phyloP scores from a whole-genome alignment of 495 filamentous ascomycete genomes.

The Parmelia sp. region DNA sequence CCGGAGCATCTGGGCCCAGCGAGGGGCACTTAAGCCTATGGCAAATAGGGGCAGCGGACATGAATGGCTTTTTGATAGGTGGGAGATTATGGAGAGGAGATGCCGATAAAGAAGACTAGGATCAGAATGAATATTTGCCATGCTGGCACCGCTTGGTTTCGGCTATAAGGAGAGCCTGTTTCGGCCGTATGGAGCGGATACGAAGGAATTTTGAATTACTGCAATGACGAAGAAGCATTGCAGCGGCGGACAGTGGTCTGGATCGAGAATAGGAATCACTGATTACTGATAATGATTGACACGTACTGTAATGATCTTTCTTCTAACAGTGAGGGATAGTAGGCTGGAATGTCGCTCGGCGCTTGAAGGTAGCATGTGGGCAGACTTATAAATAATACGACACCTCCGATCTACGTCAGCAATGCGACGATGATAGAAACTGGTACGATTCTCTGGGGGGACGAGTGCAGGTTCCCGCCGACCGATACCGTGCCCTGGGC shows the following conservation, averaged over 20 bases:
- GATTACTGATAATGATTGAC: background rate
- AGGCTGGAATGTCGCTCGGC: conserved; percentile 59
- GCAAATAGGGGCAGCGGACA: conserved; percentile 65
- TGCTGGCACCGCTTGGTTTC: conserved; percentile 43
- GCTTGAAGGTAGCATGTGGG: conserved; percentile 60
- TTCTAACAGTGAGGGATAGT: conserved; percentile 50
- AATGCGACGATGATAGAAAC: conserved; percentile 46
- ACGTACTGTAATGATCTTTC: conserved; percentile 38
- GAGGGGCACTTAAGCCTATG: conserved; percentile 54
- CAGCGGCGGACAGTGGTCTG: conserved; percentile 23
- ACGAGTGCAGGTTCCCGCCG: conserved; percentile 28
- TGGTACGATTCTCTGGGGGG: conserved; percentile 33
- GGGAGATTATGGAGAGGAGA: conserved; percentile 47
- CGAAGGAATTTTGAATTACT: conserved; percentile 61
- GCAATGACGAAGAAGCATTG: conserved; percentile 50
- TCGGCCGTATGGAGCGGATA: conserved; percentile 54
- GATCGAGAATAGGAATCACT: background rate
- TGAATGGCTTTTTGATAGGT: conserved; percentile 47
- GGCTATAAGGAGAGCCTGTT: conserved; percentile 58
- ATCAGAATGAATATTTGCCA: conserved; percentile 50
- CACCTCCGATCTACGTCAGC: conserved; percentile 47
- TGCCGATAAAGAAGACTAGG: conserved; percentile 51
- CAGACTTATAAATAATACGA: conserved; percentile 49
- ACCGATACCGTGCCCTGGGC: conserved; percentile 25
- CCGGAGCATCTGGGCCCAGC: conserved; percentile 65